Evolutionary conservation across 176 grass and related monocot genomes (phyloP).

Genomic region (Triticum aestivum): IWGSC_CS_RefSeq_v2.1 NC_057794.1:554079521-554080020

Average conservation of each 20-base stretch:
- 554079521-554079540: background rate
- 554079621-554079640: background rate
- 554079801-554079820: background rate
- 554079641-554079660: background rate
- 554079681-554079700: background rate
- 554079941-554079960: no score
- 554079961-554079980: no score
- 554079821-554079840: background rate
- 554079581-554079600: background rate
- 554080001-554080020: no score
- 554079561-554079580: background rate
- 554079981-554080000: no score
- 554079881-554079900: no score
- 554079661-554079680: background rate
- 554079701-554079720: background rate
- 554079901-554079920: no score
- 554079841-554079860: background rate
- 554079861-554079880: background rate
- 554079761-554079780: background rate
- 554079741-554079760: background rate
- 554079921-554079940: background rate
- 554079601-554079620: background rate
- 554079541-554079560: background rate
- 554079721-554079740: background rate
- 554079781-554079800: background rate